These are phyloP conservation scores for Skeletonema marinoi DNA, from an alignment of 108 stramenopile species.

Conservation along the genomic window DNA sequence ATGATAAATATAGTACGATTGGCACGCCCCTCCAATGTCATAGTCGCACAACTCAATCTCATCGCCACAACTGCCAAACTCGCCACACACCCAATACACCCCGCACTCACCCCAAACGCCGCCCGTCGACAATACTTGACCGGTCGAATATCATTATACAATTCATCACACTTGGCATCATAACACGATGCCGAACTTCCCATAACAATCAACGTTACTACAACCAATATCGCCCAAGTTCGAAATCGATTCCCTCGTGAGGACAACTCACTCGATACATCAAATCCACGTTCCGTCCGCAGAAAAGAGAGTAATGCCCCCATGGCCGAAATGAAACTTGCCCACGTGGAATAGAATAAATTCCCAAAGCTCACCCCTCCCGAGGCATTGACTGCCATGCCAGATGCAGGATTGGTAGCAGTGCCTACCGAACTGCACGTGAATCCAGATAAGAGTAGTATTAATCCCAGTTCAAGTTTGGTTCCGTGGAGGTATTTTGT, in stretches of 20 bases:
- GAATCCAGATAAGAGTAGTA: constrained; percentile 17
- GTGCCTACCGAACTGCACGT: constrained; percentile 13
- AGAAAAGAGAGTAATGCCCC: constrained; percentile 61
- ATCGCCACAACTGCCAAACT: constrained; percentile 64
- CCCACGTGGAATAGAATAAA: constrained; percentile 75
- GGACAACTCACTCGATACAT: constrained; percentile 62
- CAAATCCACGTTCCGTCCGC: constrained; percentile 68
- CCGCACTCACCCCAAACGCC: constrained; percentile 71
- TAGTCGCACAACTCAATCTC: constrained; percentile 57
- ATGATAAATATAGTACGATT: constrained; percentile 26
- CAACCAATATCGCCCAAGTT: constrained; percentile 67
- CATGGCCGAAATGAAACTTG: constrained; percentile 24
- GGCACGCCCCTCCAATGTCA: constrained; percentile 47
- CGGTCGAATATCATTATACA: background rate
- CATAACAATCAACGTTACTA: constrained; percentile 73
- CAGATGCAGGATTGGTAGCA: constrained; percentile 46
- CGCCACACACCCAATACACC: constrained; percentile 61
- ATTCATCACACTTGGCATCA: constrained; percentile 54
- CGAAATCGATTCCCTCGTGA: constrained; percentile 69
- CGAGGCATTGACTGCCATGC: constrained; percentile 56
- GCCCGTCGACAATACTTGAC: constrained; percentile 67
- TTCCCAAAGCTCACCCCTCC: constrained; percentile 74
- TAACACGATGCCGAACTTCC: constrained; percentile 70
- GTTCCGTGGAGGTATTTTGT: constrained; percentile 16
- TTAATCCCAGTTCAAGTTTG: constrained; percentile 18